phyloP scores from a whole-genome alignment of 2,329 filamentous ascomycete genomes.

The Fusarium keratoplasticum region DNA sequence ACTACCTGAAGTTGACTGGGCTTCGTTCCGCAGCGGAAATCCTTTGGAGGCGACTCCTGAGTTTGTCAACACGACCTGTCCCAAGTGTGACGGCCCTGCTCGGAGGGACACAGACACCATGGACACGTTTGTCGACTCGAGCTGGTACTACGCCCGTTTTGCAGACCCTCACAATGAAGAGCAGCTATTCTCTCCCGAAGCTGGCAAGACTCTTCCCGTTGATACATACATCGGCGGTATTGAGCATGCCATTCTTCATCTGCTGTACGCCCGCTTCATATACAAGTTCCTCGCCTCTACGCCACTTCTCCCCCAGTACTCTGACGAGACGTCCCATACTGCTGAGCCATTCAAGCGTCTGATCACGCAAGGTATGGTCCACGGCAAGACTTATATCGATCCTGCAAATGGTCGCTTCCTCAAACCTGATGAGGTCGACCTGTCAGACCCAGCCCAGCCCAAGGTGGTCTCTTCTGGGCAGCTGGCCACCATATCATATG shows the following conservation, averaged over 20 bases:
- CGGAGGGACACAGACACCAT: conserved; percentile 92
- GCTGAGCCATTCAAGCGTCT: conserved; percentile 86
- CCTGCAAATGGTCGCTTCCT: conserved; percentile 81
- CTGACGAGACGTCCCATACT: conserved; percentile 47
- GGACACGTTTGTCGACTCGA: conserved; percentile 96
- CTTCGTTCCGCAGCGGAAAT: conserved; percentile 78
- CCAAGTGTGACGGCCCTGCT: conserved; percentile 76
- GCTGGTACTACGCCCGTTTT: conserved; percentile 92
- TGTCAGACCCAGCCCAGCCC: conserved; percentile 66
- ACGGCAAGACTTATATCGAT: conserved; percentile 85
- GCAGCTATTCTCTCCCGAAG: conserved; percentile 70
- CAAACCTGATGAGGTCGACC: conserved; percentile 78
- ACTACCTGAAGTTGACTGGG: conserved; percentile 78
- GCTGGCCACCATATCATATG: conserved; percentile 73
- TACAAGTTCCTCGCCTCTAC: conserved; percentile 83
- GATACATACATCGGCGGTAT: conserved; percentile 92
- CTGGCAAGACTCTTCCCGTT: conserved; percentile 75
- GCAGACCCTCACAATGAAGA: conserved; percentile 75
- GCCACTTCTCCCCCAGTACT: conserved; percentile 56
- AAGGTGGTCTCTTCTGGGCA: conserved; percentile 71
- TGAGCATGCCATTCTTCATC: conserved; percentile 90
- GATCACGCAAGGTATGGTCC: conserved; percentile 92
- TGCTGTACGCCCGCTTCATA: conserved; percentile 90
- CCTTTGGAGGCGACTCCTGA: conserved; percentile 77
- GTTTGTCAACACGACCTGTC: conserved; percentile 82